phyloP scores from a whole-genome alignment of 2,329 filamentous ascomycete species.

The Sclerotiophoma versabilis region DNA sequence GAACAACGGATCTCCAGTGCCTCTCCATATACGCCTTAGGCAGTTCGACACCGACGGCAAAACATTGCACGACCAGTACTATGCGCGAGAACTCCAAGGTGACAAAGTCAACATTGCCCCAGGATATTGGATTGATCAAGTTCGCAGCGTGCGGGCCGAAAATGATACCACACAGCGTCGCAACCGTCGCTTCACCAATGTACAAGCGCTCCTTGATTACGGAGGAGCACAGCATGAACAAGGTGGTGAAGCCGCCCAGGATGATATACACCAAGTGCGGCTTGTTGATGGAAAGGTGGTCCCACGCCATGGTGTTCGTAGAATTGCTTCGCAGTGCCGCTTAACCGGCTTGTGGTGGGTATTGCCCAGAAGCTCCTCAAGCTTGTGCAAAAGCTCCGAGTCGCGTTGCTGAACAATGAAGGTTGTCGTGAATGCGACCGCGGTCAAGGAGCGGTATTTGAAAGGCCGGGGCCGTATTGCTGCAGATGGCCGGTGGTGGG shows the following conservation, averaged over 20 bases:
- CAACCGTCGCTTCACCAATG: conserved; percentile 97
- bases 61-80: conserved; percentile 90
- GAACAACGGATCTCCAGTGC: conserved; percentile 91
- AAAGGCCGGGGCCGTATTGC: conserved; percentile 23
- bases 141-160: conserved; percentile 86
- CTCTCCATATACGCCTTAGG: conserved; percentile 96
- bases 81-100: conserved; percentile 90
- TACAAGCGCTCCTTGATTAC: conserved; percentile 98
- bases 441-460: conserved; percentile 6
- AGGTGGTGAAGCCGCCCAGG: conserved; percentile 92
- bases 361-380: conserved; percentile 15
- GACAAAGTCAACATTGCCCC: conserved; percentile 85
- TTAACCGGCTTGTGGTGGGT: conserved; percentile 18
- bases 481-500: conserved; percentile 29
- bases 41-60: conserved; percentile 88
- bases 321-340: conserved; percentile 11
- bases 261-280: conserved; percentile 99
- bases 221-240: conserved; percentile 98
- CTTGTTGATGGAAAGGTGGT: conserved; percentile 84
- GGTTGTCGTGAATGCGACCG: background rate
- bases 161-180: conserved; percentile 85
- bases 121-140: conserved; percentile 75
- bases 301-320: conserved; percentile 70
- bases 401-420: background rate
- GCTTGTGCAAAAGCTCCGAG: conserved; percentile 23